Base-by-base conservation (phyloP, 2,329 filamentous ascomycete species). In the Elsinoe perseae region DNA sequence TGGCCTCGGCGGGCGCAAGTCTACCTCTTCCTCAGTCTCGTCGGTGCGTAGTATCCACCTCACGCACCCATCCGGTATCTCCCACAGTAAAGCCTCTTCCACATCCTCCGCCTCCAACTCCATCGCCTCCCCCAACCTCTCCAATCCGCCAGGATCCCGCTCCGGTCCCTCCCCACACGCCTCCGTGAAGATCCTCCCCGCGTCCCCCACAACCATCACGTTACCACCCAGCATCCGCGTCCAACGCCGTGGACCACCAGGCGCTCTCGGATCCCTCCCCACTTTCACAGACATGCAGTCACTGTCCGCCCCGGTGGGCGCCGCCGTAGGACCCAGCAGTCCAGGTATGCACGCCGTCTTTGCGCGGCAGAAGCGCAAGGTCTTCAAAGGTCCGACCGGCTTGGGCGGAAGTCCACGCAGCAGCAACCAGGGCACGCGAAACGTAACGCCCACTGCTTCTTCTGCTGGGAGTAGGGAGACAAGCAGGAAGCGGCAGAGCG, bases 101-200 rank as follows among this genome's bases (percentile, higher is more conserved):
- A 93, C 90, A 1, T 95, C 90, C 42, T 95, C 87, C n/a, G 38
- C 38, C 1, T 44, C 36, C 4, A 80, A 84, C 16, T 86, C 86
- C 32, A 86, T 77, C 42, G 70, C 70, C 9, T 76, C 74, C 1
- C 76, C 76, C 43, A 48, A 59, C 40, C 30, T 59, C 36, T 25
- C 34, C 38, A 34, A 63, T 59, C 70, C 84, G 65, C 85, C 81
- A 14, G 83, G 81, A 1, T 74, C 82, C 50, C 80, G 79, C 42
- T 73, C 80, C 32, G 80, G 80, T 12, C 83, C 87, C 21, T 91
- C 86, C 2, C 92, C 93, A 1, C 90, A 96, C 68, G 82, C 89
- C 62, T 95, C 89, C 0, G 86, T 97, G 64, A 97, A 97, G 72
- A 87, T 97, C n/a, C 81, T 97, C 2, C 92, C 93, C 1, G 88